Percentiles rank a stretch among this genome's conserved stretches.
These are phyloP conservation scores for Diutina scorzettiae DNA, from an alignment of 1,139 yeast species.

Conservation along the genomic window DNA sequence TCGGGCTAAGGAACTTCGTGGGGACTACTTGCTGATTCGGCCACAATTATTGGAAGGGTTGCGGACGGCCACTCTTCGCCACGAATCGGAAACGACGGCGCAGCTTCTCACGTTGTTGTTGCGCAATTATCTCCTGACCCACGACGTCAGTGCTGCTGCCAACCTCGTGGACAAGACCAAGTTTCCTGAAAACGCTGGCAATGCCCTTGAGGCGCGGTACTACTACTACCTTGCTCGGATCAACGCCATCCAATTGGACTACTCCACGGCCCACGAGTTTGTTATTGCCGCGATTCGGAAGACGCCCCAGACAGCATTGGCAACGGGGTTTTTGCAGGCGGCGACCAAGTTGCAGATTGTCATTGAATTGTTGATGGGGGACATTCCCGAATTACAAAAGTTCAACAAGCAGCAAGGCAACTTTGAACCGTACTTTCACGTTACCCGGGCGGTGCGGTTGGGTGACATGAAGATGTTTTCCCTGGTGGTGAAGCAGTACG, in stretches of 20 bases:
- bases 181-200: constrained; percentile 78
- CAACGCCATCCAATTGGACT: constrained; percentile 85
- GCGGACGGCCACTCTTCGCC: constrained; percentile 84
- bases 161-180: constrained; percentile 82
- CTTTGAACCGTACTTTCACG: constrained; percentile 71
- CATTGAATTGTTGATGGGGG: constrained; percentile 91
- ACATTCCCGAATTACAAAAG: constrained; percentile 82
- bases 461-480: constrained; percentile 85
- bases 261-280: constrained; percentile 81
- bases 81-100: constrained; percentile 87
- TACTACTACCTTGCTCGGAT: constrained; percentile 83
- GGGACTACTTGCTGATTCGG: constrained; percentile 51
- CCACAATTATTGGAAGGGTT: constrained; percentile 60
- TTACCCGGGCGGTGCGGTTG: constrained; percentile 82
- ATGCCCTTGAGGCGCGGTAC: constrained; percentile 85
- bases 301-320: constrained; percentile 86
- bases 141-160: constrained; percentile 80
- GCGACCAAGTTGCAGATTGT: constrained; percentile 83
- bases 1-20: constrained; percentile 61
- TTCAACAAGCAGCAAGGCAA: constrained; percentile 42
- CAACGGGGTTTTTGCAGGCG: constrained; percentile 79
- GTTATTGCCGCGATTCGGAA: constrained; percentile 90
- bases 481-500: constrained; percentile 57
- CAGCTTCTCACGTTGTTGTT: constrained; percentile 72
- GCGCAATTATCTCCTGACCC: constrained; percentile 66